Evolutionary conservation across 148 eudicot genomes (phyloP).

Genomic region (Nyssa sinensis): DNA sequence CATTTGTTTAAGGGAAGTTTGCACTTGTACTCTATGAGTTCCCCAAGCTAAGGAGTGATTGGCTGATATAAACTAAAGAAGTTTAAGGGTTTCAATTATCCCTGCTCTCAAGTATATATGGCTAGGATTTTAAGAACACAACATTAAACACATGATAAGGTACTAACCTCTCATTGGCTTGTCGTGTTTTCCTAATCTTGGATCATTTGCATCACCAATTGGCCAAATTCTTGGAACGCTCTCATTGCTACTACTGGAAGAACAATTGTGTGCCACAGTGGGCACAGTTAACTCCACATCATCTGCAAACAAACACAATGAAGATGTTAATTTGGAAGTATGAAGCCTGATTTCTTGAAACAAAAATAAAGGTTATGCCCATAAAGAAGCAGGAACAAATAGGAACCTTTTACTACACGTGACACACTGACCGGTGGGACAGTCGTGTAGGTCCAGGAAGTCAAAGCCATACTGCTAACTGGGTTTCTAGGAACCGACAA

Average conservation of each 20-base stretch:
- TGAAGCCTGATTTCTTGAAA: not conserved
- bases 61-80: not conserved
- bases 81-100: not conserved
- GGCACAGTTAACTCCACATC: slow-evolving; percentile 24
- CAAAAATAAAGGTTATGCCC: not conserved
- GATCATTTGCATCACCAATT: slow-evolving; percentile 12
- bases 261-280: slow-evolving; percentile 22
- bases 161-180: slow-evolving; percentile 32
- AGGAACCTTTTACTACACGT: slow-evolving; percentile 30
- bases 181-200: slow-evolving; percentile 1
- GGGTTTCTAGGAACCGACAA: slow-evolving; percentile 26
- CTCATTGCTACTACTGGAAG: slow-evolving; percentile 43
- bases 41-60: not conserved
- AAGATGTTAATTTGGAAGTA: not conserved
- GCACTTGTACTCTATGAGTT: not conserved
- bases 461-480: slow-evolving; percentile 19
- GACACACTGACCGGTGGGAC: slow-evolving; percentile 27
- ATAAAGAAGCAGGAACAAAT: not conserved
- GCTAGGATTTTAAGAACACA: not conserved
- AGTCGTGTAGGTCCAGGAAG: slow-evolving; percentile 33
- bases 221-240: slow-evolving; percentile 24
- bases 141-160: not conserved
- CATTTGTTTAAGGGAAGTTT: too few species aligned
- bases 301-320: slow-evolving; percentile 24
- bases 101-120: not conserved